A percentile compares a stretch with the other conserved stretches of the same genome.
Evolutionary conservation across 257 asterid species (phyloP).

Genomic region (Solanum sitiens): DNA sequence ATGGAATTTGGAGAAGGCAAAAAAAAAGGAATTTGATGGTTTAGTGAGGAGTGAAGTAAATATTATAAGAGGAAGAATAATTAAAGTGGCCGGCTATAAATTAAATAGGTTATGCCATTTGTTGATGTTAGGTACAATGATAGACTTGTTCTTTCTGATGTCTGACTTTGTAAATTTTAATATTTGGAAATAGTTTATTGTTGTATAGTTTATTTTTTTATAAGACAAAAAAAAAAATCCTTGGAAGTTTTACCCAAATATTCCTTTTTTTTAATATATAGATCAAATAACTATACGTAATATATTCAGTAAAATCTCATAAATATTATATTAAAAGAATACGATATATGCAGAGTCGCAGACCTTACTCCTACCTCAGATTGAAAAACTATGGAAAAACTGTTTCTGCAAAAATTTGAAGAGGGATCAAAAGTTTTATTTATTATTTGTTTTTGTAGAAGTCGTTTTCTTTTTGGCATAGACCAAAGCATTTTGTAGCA

Average conservation of each 20-base stretch:
- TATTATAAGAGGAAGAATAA: constrained; percentile 4
- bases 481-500: background rate
- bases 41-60: background rate
- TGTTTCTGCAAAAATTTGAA: background rate
- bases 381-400: no score
- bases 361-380: rapidly evolving
- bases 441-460: background rate
- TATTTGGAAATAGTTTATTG: background rate
- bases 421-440: background rate
- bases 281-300: background rate
- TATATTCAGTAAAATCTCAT: background rate
- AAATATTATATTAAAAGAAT: background rate
- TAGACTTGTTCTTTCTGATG: constrained; percentile 62
- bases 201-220: background rate
- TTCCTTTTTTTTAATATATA: background rate
- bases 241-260: background rate
- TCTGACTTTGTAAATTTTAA: constrained; percentile 10
- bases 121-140: constrained; percentile 58
- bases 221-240: background rate
- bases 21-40: background rate
- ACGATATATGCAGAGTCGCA: background rate
- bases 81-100: constrained; percentile 40
- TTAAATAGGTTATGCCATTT: constrained; percentile 29
- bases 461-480: background rate
- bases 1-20: background rate